These are phyloP conservation scores for Debaryomyces coudertii DNA, from an alignment of 1,139 yeast genomes.

Conservation along the genomic window DNA sequence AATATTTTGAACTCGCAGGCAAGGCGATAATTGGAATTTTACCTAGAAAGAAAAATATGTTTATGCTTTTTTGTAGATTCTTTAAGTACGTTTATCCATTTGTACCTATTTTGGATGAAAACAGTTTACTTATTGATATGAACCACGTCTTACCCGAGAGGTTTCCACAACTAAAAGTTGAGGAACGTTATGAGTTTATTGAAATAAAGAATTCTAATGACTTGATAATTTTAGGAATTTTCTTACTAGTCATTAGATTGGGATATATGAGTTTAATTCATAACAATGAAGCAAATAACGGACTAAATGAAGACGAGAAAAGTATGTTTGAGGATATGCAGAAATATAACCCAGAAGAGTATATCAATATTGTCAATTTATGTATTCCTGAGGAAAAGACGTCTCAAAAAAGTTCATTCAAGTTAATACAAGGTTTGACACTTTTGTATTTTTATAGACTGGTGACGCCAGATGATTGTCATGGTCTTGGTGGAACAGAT, in stretches of 20 bases:
- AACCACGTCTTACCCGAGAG: conserved; percentile 27
- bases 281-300: conserved; percentile 34
- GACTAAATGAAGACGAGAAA: conserved; percentile 33
- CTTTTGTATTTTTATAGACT: conserved; percentile 40
- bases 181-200: conserved; percentile 23
- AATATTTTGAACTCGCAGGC: conserved; percentile 35
- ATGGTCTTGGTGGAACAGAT: conserved; percentile 49
- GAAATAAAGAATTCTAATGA: conserved; percentile 36
- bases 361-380: conserved; percentile 31
- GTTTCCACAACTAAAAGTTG: conserved; percentile 26
- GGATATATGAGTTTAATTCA: conserved; percentile 48
- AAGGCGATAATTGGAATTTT: conserved; percentile 32
- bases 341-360: conserved; percentile 26
- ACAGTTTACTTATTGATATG: conserved; percentile 30
- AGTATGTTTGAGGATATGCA: conserved; percentile 33
- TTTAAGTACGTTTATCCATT: conserved; percentile 48
- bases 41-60: conserved; percentile 33
- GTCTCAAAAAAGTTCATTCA: conserved; percentile 35
- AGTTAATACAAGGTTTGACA: conserved; percentile 37
- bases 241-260: conserved; percentile 35
- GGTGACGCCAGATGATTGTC: conserved; percentile 47
- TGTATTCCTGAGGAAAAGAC: conserved; percentile 37
- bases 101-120: conserved; percentile 41
- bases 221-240: conserved; percentile 34
- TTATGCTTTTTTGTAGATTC: conserved; percentile 37